Base-by-base conservation (phyloP, 2,329 filamentous ascomycete genomes). In the Domatiomyces globalis region DNA sequence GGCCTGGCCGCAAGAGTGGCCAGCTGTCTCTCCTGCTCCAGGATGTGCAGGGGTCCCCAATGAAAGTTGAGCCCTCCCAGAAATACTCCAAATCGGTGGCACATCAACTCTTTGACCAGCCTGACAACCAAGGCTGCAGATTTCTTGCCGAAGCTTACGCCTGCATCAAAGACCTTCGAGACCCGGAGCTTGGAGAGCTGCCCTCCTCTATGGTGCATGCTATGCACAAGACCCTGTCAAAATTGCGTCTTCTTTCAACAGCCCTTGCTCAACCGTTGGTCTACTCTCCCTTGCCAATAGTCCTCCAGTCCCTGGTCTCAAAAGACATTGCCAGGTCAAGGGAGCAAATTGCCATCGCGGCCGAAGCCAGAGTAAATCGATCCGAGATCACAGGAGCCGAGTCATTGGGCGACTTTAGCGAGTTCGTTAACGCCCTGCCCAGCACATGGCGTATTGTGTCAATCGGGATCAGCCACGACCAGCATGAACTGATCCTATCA, bases 401-500 rank as follows among this genome's bases (percentile, higher is more conserved):
- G 46, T 15, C 15, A 50, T 18, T 27, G 45, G 20, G 29, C 20
- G 27, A 47, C 45, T 33, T 27, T 33, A 17, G 17, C 19, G 45
- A 47, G 19, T 29, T 47, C 60, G 76, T 95, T 48, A 85, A 95
- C 62, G 84, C 90, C 48, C 80, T 98, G 5, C 94, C 92, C 0
- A 69, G 73, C 42, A 73, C 76, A 5, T 98, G 92, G 92, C 87
- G 81, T 46, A 84, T 89, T 1, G 72, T 98, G 8, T 96, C 89
- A 0, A 71, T 98, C 45, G 85, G 85, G 0, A 69, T 98, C 15
- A 92, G 85, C 62, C 85, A 94, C 49, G 83, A 83, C 58, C 78
- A 76, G 42, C 84, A 87, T 50, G 92, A 96, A 63, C 77, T 98
- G 4, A 88, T 86, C 59, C 82, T 96, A 56, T 89, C 87, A n/a